Evolutionary conservation across 305 asterid genomes (phyloP).

Genomic region (Caryopteris hybrid): DNA sequence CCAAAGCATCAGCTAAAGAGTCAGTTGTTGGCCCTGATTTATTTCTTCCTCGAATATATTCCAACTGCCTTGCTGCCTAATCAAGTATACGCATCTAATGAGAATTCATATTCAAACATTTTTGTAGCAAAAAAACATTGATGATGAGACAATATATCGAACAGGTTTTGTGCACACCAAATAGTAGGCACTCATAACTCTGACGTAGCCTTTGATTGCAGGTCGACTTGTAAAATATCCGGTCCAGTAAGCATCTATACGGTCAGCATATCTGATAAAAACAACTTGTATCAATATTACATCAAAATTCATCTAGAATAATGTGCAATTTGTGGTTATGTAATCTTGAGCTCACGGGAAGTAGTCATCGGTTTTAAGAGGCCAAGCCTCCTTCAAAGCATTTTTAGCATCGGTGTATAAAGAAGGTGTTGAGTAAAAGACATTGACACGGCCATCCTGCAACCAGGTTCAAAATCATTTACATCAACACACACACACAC

Average conservation of each 20-base stretch:
- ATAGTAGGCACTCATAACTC: constrained; percentile 86
- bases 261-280: constrained; percentile 81
- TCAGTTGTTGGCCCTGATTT: constrained; percentile 61
- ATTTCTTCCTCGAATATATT: constrained; percentile 54
- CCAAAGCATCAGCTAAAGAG: constrained; percentile 69
- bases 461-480: constrained; percentile 2
- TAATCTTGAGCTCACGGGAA: constrained; percentile 70
- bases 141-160: constrained; percentile 10
- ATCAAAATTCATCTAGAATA: background rate
- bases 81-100: constrained; percentile 14
- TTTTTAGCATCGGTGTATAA: constrained; percentile 85
- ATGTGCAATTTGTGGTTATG: background rate
- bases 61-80: constrained; percentile 84
- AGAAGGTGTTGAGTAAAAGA: constrained; percentile 88
- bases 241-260: constrained; percentile 89
- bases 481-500: too few relatives aligned
- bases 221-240: constrained; percentile 97
- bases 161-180: constrained; percentile 47
- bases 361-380: constrained; percentile 83
- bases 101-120: constrained; percentile 24
- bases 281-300: constrained; percentile 16
- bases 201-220: constrained; percentile 71
- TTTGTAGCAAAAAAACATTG: background rate
- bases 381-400: constrained; percentile 84
- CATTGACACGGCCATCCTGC: constrained; percentile 99